Evolutionary conservation across 2,329 filamentous ascomycete species (phyloP).

Genomic region (Trematosphaeria pertusa): DNA sequence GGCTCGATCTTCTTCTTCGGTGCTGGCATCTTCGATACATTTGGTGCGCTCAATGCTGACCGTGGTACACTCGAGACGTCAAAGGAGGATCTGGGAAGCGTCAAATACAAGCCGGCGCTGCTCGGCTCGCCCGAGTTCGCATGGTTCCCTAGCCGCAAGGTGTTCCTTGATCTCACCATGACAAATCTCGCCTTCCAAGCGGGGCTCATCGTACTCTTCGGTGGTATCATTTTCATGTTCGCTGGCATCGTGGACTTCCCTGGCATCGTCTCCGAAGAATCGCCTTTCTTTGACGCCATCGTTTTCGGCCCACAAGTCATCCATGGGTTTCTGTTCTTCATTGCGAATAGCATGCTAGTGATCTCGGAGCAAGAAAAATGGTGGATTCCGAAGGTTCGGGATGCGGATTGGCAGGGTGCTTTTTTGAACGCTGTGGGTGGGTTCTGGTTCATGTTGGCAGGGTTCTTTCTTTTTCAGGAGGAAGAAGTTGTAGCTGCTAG

Average conservation of each 20-base stretch:
- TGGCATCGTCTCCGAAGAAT: slow-evolving; percentile 26
- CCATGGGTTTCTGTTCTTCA: slow-evolving; percentile 32
- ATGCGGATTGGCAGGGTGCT: slow-evolving; percentile 36
- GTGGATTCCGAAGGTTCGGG: slow-evolving; percentile 29
- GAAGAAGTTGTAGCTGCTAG: slow-evolving; percentile 21
- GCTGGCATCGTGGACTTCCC: slow-evolving; percentile 37
- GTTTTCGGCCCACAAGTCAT: slow-evolving; percentile 36
- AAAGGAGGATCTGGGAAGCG: slow-evolving; percentile 12
- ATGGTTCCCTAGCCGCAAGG: slow-evolving; percentile 28
- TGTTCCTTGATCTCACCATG: slow-evolving; percentile 24
- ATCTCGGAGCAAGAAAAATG: slow-evolving; percentile 33
- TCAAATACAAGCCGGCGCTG: slow-evolving; percentile 31
- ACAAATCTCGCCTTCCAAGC: slow-evolving; percentile 36
- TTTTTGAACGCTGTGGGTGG: slow-evolving; percentile 34
- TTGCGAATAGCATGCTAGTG: slow-evolving; percentile 36
- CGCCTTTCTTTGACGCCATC: slow-evolving; percentile 18
- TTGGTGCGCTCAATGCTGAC: slow-evolving; percentile 33
- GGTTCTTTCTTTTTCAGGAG: slow-evolving; percentile 28
- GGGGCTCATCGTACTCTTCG: slow-evolving; percentile 36
- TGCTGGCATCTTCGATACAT: slow-evolving; percentile 35
- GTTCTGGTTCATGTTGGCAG: slow-evolving; percentile 36
- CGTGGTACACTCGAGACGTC: slow-evolving; percentile 21
- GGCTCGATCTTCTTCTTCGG: slow-evolving; percentile 36
- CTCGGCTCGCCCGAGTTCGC: slow-evolving; percentile 31
- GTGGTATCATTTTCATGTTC: slow-evolving; percentile 40